These are phyloP conservation scores for Orobanche coerulescens DNA, from an alignment of 257 asterid genomes.

Conservation along the genomic window DNA sequence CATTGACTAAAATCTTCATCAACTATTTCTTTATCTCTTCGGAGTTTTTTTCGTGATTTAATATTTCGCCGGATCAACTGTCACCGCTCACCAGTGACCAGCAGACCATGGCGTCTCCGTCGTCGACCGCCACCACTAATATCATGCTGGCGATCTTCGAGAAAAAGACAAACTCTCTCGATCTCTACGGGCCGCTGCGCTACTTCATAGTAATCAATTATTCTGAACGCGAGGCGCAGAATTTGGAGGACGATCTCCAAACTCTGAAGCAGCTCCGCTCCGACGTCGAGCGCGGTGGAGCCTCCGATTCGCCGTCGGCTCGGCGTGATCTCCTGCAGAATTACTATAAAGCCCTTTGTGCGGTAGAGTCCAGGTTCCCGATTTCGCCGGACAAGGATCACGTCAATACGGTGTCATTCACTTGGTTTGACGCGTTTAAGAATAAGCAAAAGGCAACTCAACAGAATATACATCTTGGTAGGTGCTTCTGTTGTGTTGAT, in stretches of 20 bases:
- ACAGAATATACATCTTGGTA: conserved; percentile 87
- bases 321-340: conserved; percentile 83
- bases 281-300: conserved; percentile 64
- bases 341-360: conserved; percentile 88
- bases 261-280: conserved; percentile 67
- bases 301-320: conserved; percentile 55
- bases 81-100: conserved; percentile 25
- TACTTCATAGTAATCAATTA: conserved; percentile 71
- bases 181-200: conserved; percentile 83
- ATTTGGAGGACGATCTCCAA: conserved; percentile 77
- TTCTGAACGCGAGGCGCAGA: conserved; percentile 90
- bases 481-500: conserved; percentile 19
- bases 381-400: conserved; percentile 87
- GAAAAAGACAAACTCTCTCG: conserved; percentile 73
- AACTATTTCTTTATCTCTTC: background rate
- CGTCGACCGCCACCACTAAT: conserved; percentile 47
- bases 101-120: conserved; percentile 50
- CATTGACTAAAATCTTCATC: conserved; percentile 15
- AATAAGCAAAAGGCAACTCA: conserved; percentile 68
- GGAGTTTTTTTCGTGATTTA: background rate
- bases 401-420: conserved; percentile 60
- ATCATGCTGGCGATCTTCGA: conserved; percentile 79
- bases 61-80: conserved; percentile 20
- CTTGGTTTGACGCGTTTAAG: conserved; percentile 96
- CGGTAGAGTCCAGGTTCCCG: conserved; percentile 89